Evolutionary conservation across 257 asterid species (phyloP).

Genomic region (Plantago major): DNA sequence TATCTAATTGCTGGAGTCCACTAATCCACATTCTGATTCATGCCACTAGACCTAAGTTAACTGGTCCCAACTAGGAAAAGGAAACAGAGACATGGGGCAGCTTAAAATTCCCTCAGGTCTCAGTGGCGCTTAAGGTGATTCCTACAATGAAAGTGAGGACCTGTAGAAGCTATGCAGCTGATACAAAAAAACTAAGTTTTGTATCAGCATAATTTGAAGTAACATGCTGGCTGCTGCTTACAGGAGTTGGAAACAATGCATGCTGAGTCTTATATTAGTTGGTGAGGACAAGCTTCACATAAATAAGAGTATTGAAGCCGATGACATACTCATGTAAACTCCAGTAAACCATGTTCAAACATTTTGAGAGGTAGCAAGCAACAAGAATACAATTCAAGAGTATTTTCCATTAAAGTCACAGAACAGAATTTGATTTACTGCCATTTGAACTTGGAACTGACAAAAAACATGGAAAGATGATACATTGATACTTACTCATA

Average conservation of each 20-base stretch:
- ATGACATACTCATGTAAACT: not conserved
- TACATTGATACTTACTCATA: constrained; percentile 36
- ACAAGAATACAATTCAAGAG: not conserved
- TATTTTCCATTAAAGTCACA: not conserved
- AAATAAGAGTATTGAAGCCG: not conserved
- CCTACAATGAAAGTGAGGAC: not conserved
- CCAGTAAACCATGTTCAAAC: not conserved
- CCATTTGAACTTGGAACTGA: not conserved
- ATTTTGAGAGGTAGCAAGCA: not conserved
- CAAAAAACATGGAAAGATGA: not conserved
- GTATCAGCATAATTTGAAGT: not conserved
- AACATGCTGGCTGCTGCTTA: not conserved
- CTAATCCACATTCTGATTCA: too few relatives aligned
- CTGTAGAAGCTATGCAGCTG: not conserved
- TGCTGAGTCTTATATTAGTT: not conserved
- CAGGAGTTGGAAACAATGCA: not conserved
- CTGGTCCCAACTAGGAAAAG: too few relatives aligned
- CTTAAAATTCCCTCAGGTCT: too few relatives aligned
- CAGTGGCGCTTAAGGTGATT: not conserved
- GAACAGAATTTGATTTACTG: not conserved
- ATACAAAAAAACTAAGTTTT: not conserved
- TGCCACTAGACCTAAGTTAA: too few relatives aligned
- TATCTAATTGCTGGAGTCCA: too few relatives aligned
- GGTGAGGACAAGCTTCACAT: not conserved
- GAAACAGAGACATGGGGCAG: too few relatives aligned